A percentile compares a stretch with the other conserved stretches of the same genome.
phyloP scores from a whole-genome alignment of 1,139 yeast genomes.

The Geotrichum reessii region DNA sequence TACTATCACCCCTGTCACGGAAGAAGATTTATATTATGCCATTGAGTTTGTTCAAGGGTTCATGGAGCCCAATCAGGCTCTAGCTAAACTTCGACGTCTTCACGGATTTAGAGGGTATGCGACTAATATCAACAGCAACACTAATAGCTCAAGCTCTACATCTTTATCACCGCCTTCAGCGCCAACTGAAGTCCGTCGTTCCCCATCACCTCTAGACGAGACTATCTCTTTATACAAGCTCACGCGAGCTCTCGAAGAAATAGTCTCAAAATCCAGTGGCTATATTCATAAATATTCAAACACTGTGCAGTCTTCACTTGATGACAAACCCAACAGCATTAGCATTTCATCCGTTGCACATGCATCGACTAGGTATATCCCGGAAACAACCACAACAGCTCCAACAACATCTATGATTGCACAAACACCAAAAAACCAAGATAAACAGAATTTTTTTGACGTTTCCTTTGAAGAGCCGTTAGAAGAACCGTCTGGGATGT shows the following conservation, averaged over 20 bases:
- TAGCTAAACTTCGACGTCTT: constrained; percentile 26
- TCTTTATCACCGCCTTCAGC: constrained; percentile 6
- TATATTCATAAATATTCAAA: not conserved
- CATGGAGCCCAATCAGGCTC: constrained; percentile 27
- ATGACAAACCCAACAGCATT: not conserved
- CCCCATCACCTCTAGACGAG: constrained; percentile 21
- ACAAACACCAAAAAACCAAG: no score
- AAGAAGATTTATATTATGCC: constrained; percentile 37
- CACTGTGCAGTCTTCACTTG: not conserved
- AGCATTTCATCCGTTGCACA: not conserved
- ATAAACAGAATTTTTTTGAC: no score
- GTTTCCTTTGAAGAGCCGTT: no score
- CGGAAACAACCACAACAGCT: no score
- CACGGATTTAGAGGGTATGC: constrained; percentile 32
- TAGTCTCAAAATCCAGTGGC: constrained; percentile 18
- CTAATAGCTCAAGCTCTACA: constrained; percentile 4
- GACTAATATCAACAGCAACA: constrained; percentile 2
- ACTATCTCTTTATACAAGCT: constrained; percentile 26
- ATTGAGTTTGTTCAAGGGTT: constrained; percentile 34
- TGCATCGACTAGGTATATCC: not conserved
- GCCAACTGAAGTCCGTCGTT: constrained; percentile 10
- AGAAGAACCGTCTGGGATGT: no score
- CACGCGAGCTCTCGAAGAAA: constrained; percentile 32
- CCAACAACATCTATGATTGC: no score
- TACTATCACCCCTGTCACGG: constrained; percentile 34